These are phyloP conservation scores for Solanum acaule DNA, from an alignment of 257 asterid genomes.

Conservation along the genomic window DNA sequence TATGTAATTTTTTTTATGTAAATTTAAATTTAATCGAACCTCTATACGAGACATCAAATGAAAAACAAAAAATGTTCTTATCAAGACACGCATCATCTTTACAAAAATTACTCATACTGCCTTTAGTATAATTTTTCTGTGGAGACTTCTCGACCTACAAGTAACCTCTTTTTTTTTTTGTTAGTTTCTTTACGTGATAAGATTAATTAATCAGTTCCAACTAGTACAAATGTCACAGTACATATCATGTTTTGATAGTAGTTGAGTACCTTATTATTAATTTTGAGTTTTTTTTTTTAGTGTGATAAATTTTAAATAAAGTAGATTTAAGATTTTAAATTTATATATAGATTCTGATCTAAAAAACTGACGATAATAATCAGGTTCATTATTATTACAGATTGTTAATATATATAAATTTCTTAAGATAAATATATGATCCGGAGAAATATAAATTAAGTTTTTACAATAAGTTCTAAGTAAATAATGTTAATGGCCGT, in stretches of 20 bases:
- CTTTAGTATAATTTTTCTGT: not conserved
- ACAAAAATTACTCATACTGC: not conserved
- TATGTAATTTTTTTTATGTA: fast-evolving
- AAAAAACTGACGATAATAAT: not conserved
- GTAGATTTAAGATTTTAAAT: not conserved
- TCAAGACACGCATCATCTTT: not conserved
- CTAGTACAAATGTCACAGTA: not conserved
- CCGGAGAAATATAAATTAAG: no score
- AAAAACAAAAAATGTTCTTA: not conserved
- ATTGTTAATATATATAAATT: not conserved
- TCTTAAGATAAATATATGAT: no score
- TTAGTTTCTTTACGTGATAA: not conserved
- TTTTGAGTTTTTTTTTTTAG: not conserved
- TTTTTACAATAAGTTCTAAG: not conserved
- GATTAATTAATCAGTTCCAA: not conserved
- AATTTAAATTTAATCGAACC: not conserved
- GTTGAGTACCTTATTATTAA: not conserved
- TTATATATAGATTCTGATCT: not conserved
- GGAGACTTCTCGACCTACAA: not conserved
- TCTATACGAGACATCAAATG: not conserved
- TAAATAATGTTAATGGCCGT: not conserved
- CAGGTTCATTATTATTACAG: not conserved
- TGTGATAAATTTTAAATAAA: not conserved
- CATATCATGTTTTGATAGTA: not conserved
- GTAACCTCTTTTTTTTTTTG: not conserved